A percentile compares a stretch with the other conserved stretches of the same genome.
phyloP scores from a whole-genome alignment of 73 alveolate genomes.

The Urostyla sp. region DNA sequence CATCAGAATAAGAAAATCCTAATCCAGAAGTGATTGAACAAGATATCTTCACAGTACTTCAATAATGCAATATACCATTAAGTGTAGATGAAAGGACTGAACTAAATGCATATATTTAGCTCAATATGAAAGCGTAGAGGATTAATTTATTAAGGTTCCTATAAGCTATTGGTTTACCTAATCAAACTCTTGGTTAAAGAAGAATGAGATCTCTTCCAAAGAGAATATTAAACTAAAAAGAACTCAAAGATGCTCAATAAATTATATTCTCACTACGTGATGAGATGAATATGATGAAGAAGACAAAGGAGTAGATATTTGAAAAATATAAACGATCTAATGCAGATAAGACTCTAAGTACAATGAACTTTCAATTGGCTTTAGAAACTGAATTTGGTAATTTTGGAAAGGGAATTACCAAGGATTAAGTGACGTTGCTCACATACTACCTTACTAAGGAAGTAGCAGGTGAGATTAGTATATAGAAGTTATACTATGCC shows the following conservation, averaged over 20 bases:
- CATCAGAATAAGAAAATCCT: background rate
- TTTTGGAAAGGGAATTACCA: background rate
- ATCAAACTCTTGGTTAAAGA: conserved; percentile 25
- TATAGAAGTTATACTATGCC: conserved; percentile 36
- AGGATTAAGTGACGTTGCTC: conserved; percentile 10
- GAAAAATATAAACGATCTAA: background rate
- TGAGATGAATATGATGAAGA: background rate
- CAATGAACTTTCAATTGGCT: conserved; percentile 27
- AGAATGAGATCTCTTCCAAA: conserved; percentile 30
- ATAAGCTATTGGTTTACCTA: conserved; percentile 43
- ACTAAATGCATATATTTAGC: background rate
- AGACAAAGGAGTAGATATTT: conserved; percentile 2
- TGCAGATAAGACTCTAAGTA: background rate
- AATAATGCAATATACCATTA: background rate
- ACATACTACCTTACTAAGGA: conserved; percentile 26
- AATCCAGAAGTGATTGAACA: background rate
- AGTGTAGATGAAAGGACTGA: conserved; percentile 22
- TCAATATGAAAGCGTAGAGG: background rate
- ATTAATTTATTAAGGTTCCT: conserved; percentile 13
- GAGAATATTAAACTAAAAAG: background rate
- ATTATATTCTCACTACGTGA: background rate
- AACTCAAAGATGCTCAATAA: conserved; percentile 12
- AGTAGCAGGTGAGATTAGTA: conserved; percentile 22
- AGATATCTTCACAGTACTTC: conserved; percentile 1
- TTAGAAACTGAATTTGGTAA: conserved; percentile 1